A percentile compares a stretch with the other conserved stretches of the same genome.
Conservation (phyloP, 345 rosid species). For the Mercurialis annua region DNA sequence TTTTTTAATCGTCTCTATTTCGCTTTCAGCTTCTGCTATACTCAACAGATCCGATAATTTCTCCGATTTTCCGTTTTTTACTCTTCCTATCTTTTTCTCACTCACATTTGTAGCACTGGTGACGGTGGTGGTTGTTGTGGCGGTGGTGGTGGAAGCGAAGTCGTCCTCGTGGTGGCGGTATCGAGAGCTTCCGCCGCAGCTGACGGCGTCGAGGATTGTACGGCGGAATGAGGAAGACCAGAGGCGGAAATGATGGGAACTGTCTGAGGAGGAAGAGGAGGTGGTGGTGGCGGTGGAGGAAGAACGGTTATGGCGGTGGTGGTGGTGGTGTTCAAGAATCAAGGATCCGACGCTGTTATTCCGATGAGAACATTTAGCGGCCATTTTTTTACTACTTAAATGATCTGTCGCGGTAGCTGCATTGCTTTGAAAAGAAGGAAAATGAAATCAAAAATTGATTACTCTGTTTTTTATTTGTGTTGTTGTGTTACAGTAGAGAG, state of each 20-base stretch:
- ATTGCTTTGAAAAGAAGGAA: neutral
- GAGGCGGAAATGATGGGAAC: slow-evolving; percentile 43
- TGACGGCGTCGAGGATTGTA: slow-evolving; percentile 57
- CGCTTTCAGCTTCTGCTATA: slow-evolving; percentile 68
- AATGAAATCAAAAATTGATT: too few species aligned
- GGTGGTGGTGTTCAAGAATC: slow-evolving; percentile 42
- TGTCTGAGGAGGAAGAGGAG: slow-evolving; percentile 28
- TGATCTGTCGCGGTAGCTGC: slow-evolving; percentile 11
- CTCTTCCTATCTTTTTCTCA: slow-evolving; percentile 1
- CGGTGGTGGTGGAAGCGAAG: neutral
- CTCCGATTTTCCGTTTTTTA: slow-evolving; percentile 49
- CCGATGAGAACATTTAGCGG: slow-evolving; percentile 62
- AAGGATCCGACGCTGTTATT: slow-evolving; percentile 73
- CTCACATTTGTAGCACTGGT: neutral
- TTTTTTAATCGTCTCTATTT: slow-evolving; percentile 59
- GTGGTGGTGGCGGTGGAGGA: slow-evolving; percentile 34
- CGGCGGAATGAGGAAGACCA: slow-evolving; percentile 73
- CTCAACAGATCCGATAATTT: slow-evolving; percentile 78
- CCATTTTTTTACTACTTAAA: slow-evolving; percentile 35
- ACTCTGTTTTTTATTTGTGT: too few species aligned
- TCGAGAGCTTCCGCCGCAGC: slow-evolving; percentile 77
- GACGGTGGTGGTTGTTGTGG: slow-evolving; percentile 12
- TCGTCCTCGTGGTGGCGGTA: slow-evolving; percentile 41
- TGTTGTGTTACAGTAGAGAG: too few species aligned
- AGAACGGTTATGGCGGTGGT: slow-evolving; percentile 37